These are phyloP conservation scores for Onygenales sp. DNA, from an alignment of 2,329 filamentous ascomycete genomes.

Conservation along the genomic window DNA sequence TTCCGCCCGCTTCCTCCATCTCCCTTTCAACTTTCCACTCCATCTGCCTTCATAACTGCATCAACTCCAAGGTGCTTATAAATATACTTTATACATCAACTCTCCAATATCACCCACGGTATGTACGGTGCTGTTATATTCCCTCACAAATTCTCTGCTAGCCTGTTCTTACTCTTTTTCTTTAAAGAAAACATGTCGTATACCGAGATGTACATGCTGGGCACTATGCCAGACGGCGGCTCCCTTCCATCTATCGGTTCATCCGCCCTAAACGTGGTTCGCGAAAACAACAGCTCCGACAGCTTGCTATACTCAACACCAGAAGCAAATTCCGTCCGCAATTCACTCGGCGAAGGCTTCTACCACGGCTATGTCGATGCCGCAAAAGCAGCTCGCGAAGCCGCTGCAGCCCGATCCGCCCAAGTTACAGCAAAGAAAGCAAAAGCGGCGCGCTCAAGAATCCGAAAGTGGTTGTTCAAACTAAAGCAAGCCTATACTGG, in stretches of 20 bases:
- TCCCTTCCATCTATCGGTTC: slow-evolving; percentile 8
- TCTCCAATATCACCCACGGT: not conserved
- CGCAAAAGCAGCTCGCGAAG: not conserved
- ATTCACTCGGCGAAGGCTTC: slow-evolving; percentile 5
- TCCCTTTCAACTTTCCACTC: not conserved
- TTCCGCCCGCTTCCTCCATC: not conserved
- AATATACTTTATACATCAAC: not conserved
- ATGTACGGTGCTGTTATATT: not conserved
- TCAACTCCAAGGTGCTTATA: not conserved
- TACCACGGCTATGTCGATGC: slow-evolving; percentile 7
- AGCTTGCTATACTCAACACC: slow-evolving; percentile 4
- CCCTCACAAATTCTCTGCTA: not conserved
- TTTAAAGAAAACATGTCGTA: slow-evolving; percentile 6
- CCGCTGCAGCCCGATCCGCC: not conserved
- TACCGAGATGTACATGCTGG: slow-evolving; percentile 7
- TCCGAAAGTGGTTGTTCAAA: not conserved
- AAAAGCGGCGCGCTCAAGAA: not conserved
- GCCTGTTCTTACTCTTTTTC: not conserved
- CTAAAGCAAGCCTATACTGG: not conserved
- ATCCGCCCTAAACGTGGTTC: slow-evolving; percentile 1
- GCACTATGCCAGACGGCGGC: slow-evolving; percentile 2
- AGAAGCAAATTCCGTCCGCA: slow-evolving; percentile 7
- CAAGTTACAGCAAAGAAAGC: not conserved
- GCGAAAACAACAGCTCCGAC: slow-evolving; percentile 1
- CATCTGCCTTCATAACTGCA: not conserved